A percentile compares a stretch with the other conserved stretches of the same genome.
Conservation (phyloP, 768 basidiomycete species). For the Leccinellum albellum region DNA sequence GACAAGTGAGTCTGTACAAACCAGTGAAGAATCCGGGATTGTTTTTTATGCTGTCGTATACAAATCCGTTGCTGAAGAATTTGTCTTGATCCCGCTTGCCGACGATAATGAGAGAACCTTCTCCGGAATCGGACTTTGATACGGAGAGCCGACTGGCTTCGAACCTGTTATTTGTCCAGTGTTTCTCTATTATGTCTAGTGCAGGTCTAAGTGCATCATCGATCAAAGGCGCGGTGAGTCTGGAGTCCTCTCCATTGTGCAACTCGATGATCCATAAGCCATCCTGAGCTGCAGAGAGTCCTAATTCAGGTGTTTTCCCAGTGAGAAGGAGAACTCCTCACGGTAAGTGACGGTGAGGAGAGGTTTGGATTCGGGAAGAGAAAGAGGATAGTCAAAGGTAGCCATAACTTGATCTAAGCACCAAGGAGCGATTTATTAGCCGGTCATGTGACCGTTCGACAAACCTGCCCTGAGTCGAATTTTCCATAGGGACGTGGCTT, state of each 20-base stretch:
- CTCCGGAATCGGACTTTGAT: constrained; percentile 33
- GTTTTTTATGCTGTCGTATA: constrained; percentile 48
- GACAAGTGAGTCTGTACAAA: constrained; percentile 27
- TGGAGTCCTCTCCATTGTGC: constrained; percentile 73
- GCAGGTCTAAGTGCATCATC: constrained; percentile 63
- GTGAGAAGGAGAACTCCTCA: constrained; percentile 28
- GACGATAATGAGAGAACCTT: constrained; percentile 73
- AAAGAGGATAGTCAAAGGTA: constrained; percentile 32
- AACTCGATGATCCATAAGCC: constrained; percentile 75
- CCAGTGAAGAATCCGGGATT: constrained; percentile 67
- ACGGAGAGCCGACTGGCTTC: constrained; percentile 41
- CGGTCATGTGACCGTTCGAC: constrained; percentile 14
- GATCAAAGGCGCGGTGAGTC: constrained; percentile 58
- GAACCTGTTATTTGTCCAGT: constrained; percentile 61
- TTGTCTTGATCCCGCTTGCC: constrained; percentile 76
- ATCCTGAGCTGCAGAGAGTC: constrained; percentile 34
- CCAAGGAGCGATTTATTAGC: not conserved
- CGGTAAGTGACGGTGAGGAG: constrained; percentile 68
- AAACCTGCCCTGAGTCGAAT: constrained; percentile 26
- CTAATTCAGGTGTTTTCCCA: not conserved
- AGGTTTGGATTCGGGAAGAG: constrained; percentile 47
- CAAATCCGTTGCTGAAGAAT: constrained; percentile 86
- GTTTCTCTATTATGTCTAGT: constrained; percentile 65
- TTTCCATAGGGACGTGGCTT: constrained; percentile 27
- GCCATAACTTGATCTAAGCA: constrained; percentile 5